Evolutionary conservation across 352 stramenopile species (phyloP).

Genomic region (Phytophthora pistaciae): DNA sequence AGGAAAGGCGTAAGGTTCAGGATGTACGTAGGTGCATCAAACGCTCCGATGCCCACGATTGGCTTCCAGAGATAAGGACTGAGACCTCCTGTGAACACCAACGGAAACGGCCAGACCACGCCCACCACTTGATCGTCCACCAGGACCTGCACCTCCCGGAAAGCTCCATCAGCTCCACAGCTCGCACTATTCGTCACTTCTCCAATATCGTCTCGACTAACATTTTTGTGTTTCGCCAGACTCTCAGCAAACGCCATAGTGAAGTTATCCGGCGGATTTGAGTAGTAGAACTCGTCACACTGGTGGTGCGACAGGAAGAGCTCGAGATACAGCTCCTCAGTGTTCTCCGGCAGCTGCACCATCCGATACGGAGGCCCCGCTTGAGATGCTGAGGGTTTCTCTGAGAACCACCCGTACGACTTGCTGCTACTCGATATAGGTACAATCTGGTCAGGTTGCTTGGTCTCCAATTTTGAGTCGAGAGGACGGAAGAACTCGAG

Average conservation of each 20-base stretch:
- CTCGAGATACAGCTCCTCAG: conserved; percentile 73
- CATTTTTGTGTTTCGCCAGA: conserved; percentile 38
- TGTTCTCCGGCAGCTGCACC: conserved; percentile 66
- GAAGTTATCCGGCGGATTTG: conserved; percentile 55
- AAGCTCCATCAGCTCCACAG: conserved; percentile 47
- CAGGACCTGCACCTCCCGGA: conserved; percentile 77
- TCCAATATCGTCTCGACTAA: conserved; percentile 13
- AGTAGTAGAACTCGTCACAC: conserved; percentile 84
- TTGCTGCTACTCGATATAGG: conserved; percentile 53
- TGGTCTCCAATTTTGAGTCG: conserved; percentile 22
- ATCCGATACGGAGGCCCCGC: conserved; percentile 44
- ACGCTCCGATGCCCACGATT: conserved; percentile 74
- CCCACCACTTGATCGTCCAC: conserved; percentile 71
- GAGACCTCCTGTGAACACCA: conserved; percentile 82
- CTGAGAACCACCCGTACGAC: conserved; percentile 74
- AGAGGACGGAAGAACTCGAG: conserved; percentile 66
- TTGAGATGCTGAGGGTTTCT: conserved; percentile 49
- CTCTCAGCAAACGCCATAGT: conserved; percentile 22
- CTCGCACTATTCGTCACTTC: neutral
- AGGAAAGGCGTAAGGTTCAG: conserved; percentile 82
- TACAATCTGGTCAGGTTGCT: conserved; percentile 50
- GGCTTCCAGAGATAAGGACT: conserved; percentile 85
- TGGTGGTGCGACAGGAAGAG: conserved; percentile 79
- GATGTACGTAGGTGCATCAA: conserved; percentile 79
- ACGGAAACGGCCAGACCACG: conserved; percentile 74